Percentiles rank a stretch among this genome's conserved stretches.
Evolutionary conservation across 2,329 filamentous ascomycete genomes (phyloP).

Genomic region (Xylariaceae sp.): DNA sequence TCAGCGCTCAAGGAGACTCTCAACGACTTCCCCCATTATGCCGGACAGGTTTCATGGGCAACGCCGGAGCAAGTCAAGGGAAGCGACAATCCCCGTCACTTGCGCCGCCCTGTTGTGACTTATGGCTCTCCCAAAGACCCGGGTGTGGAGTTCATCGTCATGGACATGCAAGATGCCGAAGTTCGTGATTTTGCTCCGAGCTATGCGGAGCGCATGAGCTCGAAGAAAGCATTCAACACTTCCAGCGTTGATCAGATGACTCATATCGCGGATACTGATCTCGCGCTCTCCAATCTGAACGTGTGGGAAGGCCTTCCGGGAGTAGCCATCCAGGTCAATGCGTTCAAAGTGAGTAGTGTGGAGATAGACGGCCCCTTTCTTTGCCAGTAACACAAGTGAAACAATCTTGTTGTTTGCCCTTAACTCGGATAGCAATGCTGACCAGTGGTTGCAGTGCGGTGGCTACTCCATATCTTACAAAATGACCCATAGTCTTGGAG

Average conservation of each 20-base stretch:
- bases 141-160: constrained; percentile 38
- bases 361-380: neutral
- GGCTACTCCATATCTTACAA: constrained; percentile 39
- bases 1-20: constrained; percentile 34
- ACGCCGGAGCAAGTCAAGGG: constrained; percentile 22
- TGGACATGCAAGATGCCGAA: constrained; percentile 23
- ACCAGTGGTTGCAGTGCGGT: constrained; percentile 35
- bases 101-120: constrained; percentile 34
- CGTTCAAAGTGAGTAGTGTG: constrained; percentile 12
- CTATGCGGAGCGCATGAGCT: constrained; percentile 16
- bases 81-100: constrained; percentile 19
- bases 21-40: constrained; percentile 38
- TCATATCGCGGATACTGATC: constrained; percentile 31
- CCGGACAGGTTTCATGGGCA: constrained; percentile 38
- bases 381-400: no score
- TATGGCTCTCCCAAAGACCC: constrained; percentile 37
- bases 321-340: constrained; percentile 36
- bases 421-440: neutral
- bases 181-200: constrained; percentile 33
- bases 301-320: constrained; percentile 30
- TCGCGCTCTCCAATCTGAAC: constrained; percentile 33
- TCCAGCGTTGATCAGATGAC: constrained; percentile 32
- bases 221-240: constrained; percentile 33
- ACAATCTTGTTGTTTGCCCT: neutral
- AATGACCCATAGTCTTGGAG: constrained; percentile 41